phyloP scores from a whole-genome alignment of 495 filamentous ascomycete species.

The Mycothermus thermophilus region DNA sequence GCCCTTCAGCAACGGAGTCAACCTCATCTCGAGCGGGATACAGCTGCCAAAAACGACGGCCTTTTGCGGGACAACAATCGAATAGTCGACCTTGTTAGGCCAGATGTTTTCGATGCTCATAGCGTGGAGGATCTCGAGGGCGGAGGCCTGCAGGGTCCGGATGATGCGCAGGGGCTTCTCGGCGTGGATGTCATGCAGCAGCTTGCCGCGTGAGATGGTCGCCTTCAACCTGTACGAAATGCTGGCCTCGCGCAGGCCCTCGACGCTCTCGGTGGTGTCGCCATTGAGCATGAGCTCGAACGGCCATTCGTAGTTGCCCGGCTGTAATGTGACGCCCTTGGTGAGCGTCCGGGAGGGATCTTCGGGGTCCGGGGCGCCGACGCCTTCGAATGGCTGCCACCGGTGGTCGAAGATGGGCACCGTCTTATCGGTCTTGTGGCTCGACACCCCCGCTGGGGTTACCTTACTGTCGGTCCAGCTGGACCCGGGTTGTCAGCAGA shows the following conservation, averaged over 20 bases:
- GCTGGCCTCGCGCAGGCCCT: constrained; percentile 66
- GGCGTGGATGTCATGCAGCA: constrained; percentile 64
- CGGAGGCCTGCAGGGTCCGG: constrained; percentile 65
- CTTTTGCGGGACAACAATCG: constrained; percentile 75
- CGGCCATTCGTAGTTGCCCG: constrained; percentile 82
- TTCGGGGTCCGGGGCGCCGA: constrained; percentile 11
- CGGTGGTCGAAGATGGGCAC: constrained; percentile 29
- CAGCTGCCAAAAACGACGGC: constrained; percentile 81
- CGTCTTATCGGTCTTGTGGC: constrained; percentile 33
- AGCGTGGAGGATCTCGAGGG: constrained; percentile 69
- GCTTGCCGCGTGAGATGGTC: constrained; percentile 63
- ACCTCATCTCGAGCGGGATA: constrained; percentile 63
- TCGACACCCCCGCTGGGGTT: constrained; percentile 35
- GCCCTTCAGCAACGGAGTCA: constrained; percentile 77
- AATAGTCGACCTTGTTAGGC: constrained; percentile 90
- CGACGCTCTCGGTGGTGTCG: constrained; percentile 70
- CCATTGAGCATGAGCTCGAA: constrained; percentile 72
- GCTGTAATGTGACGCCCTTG: constrained; percentile 45
- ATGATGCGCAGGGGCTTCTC: constrained; percentile 76
- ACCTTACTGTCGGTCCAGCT: constrained; percentile 38
- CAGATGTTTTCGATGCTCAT: constrained; percentile 94
- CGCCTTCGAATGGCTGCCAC: constrained; percentile 37
- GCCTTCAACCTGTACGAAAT: constrained; percentile 83
- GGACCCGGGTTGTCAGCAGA: background rate
- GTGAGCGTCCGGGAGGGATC: constrained; percentile 7